Base-by-base conservation (phyloP, 345 rosid species). In the Aquilaria sinensis region DNA sequence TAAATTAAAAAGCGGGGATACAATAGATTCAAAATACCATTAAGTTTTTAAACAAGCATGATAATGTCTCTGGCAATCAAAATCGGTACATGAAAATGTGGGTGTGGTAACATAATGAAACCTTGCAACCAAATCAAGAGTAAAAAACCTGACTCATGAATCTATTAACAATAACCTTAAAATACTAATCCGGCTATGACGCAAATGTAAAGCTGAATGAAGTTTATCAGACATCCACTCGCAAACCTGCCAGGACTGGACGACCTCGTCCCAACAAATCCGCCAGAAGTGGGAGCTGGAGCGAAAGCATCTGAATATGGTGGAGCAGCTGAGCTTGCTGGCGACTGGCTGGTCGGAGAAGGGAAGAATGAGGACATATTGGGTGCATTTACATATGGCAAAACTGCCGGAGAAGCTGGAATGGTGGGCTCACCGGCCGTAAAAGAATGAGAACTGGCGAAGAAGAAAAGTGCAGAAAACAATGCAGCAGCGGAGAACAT, bases 351-450 rank as follows among this genome's bases (percentile, higher is more conserved):
- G 29, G 69, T 57, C 12, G 84, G 78, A 52, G 91, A 58, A 65
- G 95, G 91, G 72, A 88, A 88, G 57, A 88, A 88, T 0, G 89
- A 75, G n/a, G 89, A 85, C 84, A 78, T 81, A 56, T 78, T 72
- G 1, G 87, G 84, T 57, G 85, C 72, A 72, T 56, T 78, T 9
- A 61, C 70, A 31, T 79, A 70, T 5, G 95, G 88, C 45, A 76
- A 64, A 65, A 77, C 81, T 58, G 83, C 76, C 0, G 95, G 88
- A 66, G 89, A 81, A 68, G 91, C 84, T 51, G 75, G 60, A 62
- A 79, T 72, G 12, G 80, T 68, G 33, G 81, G 77, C 54, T 81
- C 82, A 50, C 57, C 34, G 30, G 65, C 53, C 41, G 70, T 47
- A 37, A 37, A 37, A 5, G 14, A 50, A 53, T 69, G 75, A 72